Evolutionary conservation across 768 basidiomycete species (phyloP).

Genomic region (Russula griseocarnosa): DNA sequence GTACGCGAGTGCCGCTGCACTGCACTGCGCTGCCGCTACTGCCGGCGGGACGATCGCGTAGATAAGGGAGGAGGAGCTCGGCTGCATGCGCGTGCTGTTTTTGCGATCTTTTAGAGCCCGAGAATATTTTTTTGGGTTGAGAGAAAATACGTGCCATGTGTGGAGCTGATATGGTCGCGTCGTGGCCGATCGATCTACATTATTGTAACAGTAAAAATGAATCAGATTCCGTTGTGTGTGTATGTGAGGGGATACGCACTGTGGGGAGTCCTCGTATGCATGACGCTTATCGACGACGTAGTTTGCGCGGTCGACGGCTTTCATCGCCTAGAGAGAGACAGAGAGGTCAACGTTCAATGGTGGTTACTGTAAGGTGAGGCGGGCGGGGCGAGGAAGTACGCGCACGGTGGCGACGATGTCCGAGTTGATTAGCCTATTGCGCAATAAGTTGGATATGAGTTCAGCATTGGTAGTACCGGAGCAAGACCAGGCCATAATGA

Average conservation of each 20-base stretch:
- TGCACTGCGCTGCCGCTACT: too few relatives aligned
- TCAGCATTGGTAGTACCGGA: slow-evolving; percentile 65
- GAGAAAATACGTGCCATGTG: slow-evolving; percentile 41
- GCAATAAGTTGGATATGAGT: slow-evolving; percentile 64
- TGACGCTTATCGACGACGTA: slow-evolving; percentile 39
- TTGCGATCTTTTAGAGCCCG: neutral
- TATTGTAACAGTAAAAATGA: too few relatives aligned
- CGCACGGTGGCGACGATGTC: slow-evolving; percentile 54
- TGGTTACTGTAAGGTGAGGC: neutral
- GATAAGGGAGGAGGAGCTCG: slow-evolving; percentile 69
- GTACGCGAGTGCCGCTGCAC: slow-evolving; percentile 54
- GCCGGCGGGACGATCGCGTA: slow-evolving; percentile 46
- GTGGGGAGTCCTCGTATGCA: slow-evolving; percentile 52
- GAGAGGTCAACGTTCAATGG: neutral
- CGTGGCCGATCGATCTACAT: slow-evolving; percentile 59
- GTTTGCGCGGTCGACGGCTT: slow-evolving; percentile 44
- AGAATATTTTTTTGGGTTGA: neutral
- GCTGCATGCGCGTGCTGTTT: slow-evolving; percentile 78
- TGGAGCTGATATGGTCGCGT: slow-evolving; percentile 92
- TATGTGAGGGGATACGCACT: slow-evolving; percentile 32
- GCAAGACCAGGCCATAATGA: slow-evolving; percentile 86
- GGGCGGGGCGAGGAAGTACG: neutral
- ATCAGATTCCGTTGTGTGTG: too few relatives aligned
- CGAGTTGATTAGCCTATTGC: slow-evolving; percentile 52
- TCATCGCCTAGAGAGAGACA: slow-evolving; percentile 42